Percentiles rank a stretch among this genome's conserved stretches.
Evolutionary conservation across 2,329 filamentous ascomycete genomes (phyloP).

Genomic region (Fusarium paranaense): DNA sequence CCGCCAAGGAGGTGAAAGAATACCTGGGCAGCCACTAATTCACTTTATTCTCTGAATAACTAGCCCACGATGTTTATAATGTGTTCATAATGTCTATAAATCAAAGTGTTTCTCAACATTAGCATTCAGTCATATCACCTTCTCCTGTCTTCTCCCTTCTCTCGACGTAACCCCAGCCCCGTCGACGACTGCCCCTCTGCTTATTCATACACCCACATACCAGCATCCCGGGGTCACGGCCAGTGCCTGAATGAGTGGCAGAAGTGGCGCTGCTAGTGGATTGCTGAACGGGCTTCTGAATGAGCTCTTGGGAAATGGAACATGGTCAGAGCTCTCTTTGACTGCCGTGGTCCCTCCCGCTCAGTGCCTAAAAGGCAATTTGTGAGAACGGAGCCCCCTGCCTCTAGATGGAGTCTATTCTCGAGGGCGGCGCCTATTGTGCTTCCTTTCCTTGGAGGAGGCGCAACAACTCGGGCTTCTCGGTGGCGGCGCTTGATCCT

Average conservation of each 20-base stretch:
- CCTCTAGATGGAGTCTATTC: neutral
- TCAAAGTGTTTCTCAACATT: neutral
- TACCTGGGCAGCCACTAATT: neutral
- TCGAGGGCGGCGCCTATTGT: neutral
- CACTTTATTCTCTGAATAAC: neutral
- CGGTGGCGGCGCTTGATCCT: slow-evolving; percentile 5
- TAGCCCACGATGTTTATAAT: neutral
- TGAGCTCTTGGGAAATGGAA: neutral
- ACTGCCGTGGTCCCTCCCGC: neutral
- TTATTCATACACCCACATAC: neutral
- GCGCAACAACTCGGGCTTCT: slow-evolving; percentile 10
- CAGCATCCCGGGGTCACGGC: slow-evolving; percentile 11
- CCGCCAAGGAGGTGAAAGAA: neutral
- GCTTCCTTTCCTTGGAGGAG: neutral
- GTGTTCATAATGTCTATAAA: neutral
- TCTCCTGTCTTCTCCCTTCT: neutral
- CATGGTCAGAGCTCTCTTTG: neutral
- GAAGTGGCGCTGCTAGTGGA: slow-evolving; percentile 27
- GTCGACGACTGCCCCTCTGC: neutral
- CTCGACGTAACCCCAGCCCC: neutral
- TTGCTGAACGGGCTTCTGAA: slow-evolving; percentile 4
- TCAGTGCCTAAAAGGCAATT: slow-evolving; percentile 1
- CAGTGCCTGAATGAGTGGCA: slow-evolving; percentile 27
- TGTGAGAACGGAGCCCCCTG: neutral
- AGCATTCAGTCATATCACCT: neutral